Evolutionary conservation across 1,139 yeast species (phyloP).

Genomic region (Candida labiduridarum): DNA sequence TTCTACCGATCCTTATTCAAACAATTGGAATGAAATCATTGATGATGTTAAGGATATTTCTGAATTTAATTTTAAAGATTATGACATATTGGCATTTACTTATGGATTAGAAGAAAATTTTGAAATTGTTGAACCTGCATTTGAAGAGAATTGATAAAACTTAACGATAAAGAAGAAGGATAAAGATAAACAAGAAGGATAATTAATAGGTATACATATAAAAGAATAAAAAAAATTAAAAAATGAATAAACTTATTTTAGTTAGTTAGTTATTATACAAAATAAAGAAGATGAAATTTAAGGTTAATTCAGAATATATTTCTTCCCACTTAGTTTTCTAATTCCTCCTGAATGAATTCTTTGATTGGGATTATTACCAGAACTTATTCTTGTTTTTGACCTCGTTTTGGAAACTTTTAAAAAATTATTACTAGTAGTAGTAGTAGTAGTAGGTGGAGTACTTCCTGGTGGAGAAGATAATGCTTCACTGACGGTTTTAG

Average conservation of each 20-base stretch:
- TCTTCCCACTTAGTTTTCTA: slow-evolving; percentile 37
- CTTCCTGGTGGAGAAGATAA: slow-evolving; percentile 46
- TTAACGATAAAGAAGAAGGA: background rate
- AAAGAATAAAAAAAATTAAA: background rate
- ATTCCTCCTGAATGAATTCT: slow-evolving; percentile 43
- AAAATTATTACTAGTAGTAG: too few species aligned
- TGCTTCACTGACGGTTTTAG: slow-evolving; percentile 50
- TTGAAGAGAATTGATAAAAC: slow-evolving; percentile 28
- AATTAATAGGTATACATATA: background rate
- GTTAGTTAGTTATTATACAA: background rate
- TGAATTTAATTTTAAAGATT: slow-evolving; percentile 36
- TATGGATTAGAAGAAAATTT: slow-evolving; percentile 37
- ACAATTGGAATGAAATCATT: slow-evolving; percentile 40
- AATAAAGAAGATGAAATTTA: background rate
- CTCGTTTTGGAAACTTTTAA: slow-evolving; percentile 40
- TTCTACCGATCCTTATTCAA: slow-evolving; percentile 38
- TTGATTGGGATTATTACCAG: slow-evolving; percentile 10
- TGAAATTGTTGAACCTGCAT: slow-evolving; percentile 43
- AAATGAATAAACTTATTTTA: background rate
- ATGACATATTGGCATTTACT: slow-evolving; percentile 46
- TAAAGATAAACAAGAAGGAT: background rate
- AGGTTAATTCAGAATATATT: slow-evolving; percentile 2
- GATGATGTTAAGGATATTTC: slow-evolving; percentile 29
- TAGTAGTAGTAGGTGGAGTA: slow-evolving; percentile 23
- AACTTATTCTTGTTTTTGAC: slow-evolving; percentile 11